Evolutionary conservation across 2,329 filamentous ascomycete genomes (phyloP).

Genomic region (Fusarium goolgardi): DNA sequence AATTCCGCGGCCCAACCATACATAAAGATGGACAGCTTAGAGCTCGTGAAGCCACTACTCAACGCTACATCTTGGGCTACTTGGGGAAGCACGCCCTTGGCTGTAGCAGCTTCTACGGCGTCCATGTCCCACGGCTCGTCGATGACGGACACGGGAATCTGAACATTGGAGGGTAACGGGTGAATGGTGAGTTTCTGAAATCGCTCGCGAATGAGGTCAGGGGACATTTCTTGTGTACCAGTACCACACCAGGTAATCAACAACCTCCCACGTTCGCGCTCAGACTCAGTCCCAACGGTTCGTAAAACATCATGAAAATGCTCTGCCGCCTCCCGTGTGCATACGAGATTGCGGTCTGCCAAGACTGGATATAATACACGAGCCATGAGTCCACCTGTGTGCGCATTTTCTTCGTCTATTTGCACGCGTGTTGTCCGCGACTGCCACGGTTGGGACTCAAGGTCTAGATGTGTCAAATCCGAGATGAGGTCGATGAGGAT

Average conservation of each 20-base stretch:
- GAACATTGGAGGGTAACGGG: conserved; percentile 48
- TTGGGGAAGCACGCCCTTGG: conserved; percentile 46
- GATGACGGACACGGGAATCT: conserved; percentile 52
- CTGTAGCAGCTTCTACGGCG: conserved; percentile 44
- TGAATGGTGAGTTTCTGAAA: conserved; percentile 52
- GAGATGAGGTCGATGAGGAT: conserved; percentile 56
- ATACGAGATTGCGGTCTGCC: conserved; percentile 50
- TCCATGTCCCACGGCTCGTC: conserved; percentile 46
- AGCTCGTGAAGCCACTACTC: conserved; percentile 51
- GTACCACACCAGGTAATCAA: conserved; percentile 49
- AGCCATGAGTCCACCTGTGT: conserved; percentile 50
- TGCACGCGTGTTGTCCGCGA: conserved; percentile 49
- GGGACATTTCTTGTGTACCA: conserved; percentile 20
- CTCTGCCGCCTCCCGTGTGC: conserved; percentile 54
- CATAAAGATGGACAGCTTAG: conserved; percentile 55
- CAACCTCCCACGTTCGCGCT: conserved; percentile 52
- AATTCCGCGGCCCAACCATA: conserved; percentile 54
- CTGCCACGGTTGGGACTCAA: conserved; percentile 52
- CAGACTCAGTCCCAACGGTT: conserved; percentile 54
- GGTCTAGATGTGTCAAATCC: conserved; percentile 53
- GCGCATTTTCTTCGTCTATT: conserved; percentile 52
- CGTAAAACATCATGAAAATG: conserved; percentile 54
- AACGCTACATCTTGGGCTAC: conserved; percentile 52
- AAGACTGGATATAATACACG: conserved; percentile 53
- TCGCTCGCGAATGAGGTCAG: conserved; percentile 37